phyloP scores from a whole-genome alignment of 2,329 filamentous ascomycete species.

The Colletotrichum orbiculare region DNA sequence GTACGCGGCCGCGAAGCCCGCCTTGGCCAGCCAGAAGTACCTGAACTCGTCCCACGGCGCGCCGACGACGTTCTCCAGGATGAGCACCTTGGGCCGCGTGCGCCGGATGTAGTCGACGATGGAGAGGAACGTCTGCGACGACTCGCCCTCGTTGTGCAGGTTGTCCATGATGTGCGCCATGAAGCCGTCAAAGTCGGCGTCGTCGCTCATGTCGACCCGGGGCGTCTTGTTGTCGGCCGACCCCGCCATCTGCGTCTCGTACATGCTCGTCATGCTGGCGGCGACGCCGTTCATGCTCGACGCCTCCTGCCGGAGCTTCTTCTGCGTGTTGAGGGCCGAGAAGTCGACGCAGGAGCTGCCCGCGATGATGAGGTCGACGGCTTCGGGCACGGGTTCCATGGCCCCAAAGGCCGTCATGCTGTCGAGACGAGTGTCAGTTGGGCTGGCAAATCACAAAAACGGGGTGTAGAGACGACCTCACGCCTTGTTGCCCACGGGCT shows the following conservation, averaged over 20 bases:
- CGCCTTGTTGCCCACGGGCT: conserved; percentile 50
- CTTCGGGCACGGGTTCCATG: conserved; percentile 62
- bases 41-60: conserved; percentile 69
- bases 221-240: too few species aligned
- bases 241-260: conserved; percentile 46
- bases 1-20: conserved; percentile 66
- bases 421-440: conserved; percentile 28
- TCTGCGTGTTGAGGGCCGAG: conserved; percentile 68
- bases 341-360: conserved; percentile 84
- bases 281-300: conserved; percentile 62
- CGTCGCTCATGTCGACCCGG: conserved; percentile 1
- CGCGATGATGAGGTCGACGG: conserved; percentile 74
- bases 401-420: conserved; percentile 77
- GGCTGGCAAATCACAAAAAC: conserved; percentile 15
- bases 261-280: conserved; percentile 50
- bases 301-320: conserved; percentile 57
- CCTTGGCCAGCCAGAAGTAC: conserved; percentile 48
- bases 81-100: conserved; percentile 70
- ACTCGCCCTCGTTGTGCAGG: conserved; percentile 72
- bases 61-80: conserved; percentile 76
- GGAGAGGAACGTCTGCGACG: conserved; percentile 71
- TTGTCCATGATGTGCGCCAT: conserved; percentile 55
- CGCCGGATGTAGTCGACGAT: conserved; percentile 67
- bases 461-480: conserved; percentile 48
- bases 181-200: background rate